phyloP scores from a whole-genome alignment of 73 alveolate genomes.

The Paramecium octaurelia region DNA sequence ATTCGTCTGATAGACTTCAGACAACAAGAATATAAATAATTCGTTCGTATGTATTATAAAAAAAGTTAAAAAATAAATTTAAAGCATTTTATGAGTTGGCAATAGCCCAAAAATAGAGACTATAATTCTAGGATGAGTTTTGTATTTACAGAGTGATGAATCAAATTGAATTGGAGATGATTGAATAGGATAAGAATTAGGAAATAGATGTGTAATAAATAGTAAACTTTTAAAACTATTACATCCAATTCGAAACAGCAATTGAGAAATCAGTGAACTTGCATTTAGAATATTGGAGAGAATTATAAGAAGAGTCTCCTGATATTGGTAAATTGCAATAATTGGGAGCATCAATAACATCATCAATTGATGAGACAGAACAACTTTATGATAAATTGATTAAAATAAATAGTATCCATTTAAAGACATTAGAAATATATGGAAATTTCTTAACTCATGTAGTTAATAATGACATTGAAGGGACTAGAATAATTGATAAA shows the following conservation, averaged over 20 bases:
- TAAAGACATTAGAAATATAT: constrained; percentile 50
- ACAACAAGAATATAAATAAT: constrained; percentile 44
- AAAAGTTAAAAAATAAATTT: constrained; percentile 49
- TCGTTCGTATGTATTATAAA: neutral
- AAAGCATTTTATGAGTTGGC: constrained; percentile 51
- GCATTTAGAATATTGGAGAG: constrained; percentile 62
- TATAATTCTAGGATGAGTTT: constrained; percentile 41
- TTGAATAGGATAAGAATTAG: constrained; percentile 46
- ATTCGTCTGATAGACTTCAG: constrained; percentile 40
- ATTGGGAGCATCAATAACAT: constrained; percentile 48
- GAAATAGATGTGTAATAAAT: constrained; percentile 55
- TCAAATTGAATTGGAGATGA: constrained; percentile 32
- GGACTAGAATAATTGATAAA: constrained; percentile 45
- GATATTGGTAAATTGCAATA: constrained; percentile 47
- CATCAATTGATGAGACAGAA: constrained; percentile 36
- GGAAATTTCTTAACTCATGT: constrained; percentile 54
- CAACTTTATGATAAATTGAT: constrained; percentile 8
- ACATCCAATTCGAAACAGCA: constrained; percentile 25
- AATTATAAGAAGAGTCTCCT: constrained; percentile 49
- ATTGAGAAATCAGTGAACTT: constrained; percentile 44
- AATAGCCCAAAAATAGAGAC: constrained; percentile 27
- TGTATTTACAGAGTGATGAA: constrained; percentile 26
- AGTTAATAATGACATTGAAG: constrained; percentile 55
- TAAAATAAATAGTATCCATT: constrained; percentile 36
- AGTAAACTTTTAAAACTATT: constrained; percentile 27